Conservation (phyloP, 2,329 filamentous ascomycete genomes). For the Botrytis porri region DNA sequence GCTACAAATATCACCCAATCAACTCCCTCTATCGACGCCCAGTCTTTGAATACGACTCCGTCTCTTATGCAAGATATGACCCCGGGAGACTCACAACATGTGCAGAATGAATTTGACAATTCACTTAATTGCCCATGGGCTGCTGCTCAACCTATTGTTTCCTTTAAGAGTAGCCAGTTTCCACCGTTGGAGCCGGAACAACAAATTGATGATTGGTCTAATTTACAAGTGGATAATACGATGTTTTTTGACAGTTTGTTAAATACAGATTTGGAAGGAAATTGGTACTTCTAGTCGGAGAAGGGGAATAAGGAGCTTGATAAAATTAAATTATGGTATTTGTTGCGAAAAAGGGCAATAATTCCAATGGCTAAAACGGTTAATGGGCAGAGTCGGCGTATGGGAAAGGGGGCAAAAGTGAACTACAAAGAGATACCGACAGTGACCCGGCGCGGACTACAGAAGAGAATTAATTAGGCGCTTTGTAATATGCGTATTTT, state of each 20-base stretch:
- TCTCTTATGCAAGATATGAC: neutral
- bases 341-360: neutral
- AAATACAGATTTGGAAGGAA: conserved; percentile 36
- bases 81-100: neutral
- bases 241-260: conserved; percentile 37
- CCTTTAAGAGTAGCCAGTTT: conserved; percentile 31
- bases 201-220: conserved; percentile 28
- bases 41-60: neutral
- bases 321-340: neutral
- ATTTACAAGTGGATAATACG: conserved; percentile 32
- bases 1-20: neutral
- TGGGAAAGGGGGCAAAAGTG: neutral
- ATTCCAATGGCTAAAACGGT: too few relatives aligned
- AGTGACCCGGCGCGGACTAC: neutral
- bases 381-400: neutral
- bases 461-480: neutral
- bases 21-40: neutral
- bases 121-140: neutral
- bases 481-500: neutral
- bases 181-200: conserved; percentile 24
- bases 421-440: neutral
- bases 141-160: conserved; percentile 25
- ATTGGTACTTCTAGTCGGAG: conserved; percentile 33
- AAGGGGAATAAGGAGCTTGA: neutral
- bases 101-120: neutral